Evolutionary conservation across 2,329 filamentous ascomycete genomes (phyloP), one percentile per base, ranked within the genome.

Genomic region (Colletotrichum sp.): DNA sequence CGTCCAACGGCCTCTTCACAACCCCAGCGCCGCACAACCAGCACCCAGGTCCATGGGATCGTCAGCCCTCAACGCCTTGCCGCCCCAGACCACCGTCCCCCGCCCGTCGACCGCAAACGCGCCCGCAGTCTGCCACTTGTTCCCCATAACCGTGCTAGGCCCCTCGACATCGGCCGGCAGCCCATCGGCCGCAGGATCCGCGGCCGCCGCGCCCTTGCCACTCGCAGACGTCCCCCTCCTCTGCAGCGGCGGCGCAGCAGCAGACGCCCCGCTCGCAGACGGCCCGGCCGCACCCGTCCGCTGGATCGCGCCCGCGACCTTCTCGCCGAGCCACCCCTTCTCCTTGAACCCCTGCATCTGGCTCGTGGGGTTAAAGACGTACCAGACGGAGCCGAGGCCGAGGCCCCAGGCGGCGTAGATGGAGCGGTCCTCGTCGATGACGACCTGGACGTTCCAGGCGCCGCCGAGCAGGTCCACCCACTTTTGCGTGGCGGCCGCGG

Each of bases 341-440:
- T 90, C 88, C 79, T 87, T 87, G 88, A 88, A 91, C 8, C 86
- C 87, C 72, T 89, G 87, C 52, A 88, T 82, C 81, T 90, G 89
- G 13, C 88, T 89, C 62, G 86, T 84, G 66, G 89, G 89, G 83
- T 90, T 89, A 79, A 91, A 87, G 71, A 90, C 86, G 80, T 87
- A 88, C 88, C 88, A 90, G 65, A 88, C 82, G 64, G 81, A 85
- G 28, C 87, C 87, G 8, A 89, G 81, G 1, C 91, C 90, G 6
- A 92, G 85, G 4, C 91, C 91, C 90, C 90, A 92, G 13, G 89
- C 87, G 4, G 91, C 90, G 79, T 93, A 92, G 44, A 92, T 79
- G 76, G 88, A 86, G 75, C 90, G 88, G 75, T 89, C 87, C 79
- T 91, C 87, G 82, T 92, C 91, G 72, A 92, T 83, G 72, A 92